Evolutionary conservation across 345 rosid species (phyloP).

Genomic region (Syzygium oleosum): DNA sequence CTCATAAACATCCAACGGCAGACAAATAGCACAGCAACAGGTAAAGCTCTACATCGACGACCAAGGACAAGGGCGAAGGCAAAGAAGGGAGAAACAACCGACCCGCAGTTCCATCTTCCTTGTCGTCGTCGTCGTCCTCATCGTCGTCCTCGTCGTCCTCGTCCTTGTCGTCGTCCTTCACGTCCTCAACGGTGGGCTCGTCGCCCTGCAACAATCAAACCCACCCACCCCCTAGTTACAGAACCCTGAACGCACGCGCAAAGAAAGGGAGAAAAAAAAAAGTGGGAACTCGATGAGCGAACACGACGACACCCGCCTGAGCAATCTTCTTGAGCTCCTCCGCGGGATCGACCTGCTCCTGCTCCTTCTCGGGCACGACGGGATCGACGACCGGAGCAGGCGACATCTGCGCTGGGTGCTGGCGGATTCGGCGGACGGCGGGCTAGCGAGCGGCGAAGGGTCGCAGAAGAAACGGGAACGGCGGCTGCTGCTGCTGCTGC

Average conservation of each 20-base stretch:
- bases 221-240: background rate
- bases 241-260: background rate
- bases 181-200: conserved; percentile 59
- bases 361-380: background rate
- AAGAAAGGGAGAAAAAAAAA: background rate
- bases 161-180: conserved; percentile 53
- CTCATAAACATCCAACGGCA: background rate
- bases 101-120: conserved; percentile 59
- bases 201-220: conserved; percentile 20
- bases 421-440: background rate
- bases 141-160: conserved; percentile 68
- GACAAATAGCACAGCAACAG: background rate
- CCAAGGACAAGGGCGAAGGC: background rate
- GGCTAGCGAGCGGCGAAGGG: background rate
- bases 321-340: conserved; percentile 1
- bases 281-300: background rate
- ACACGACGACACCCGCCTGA: background rate
- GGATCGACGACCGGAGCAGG: conserved; percentile 1
- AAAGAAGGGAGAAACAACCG: background rate
- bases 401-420: background rate
- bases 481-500: background rate
- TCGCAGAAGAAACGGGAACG: too few species aligned
- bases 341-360: background rate
- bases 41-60: background rate
- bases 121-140: conserved; percentile 57